These are phyloP conservation scores for Ogataea populi-albae DNA, from an alignment of 805 yeast genomes.

Conservation along the genomic window DNA sequence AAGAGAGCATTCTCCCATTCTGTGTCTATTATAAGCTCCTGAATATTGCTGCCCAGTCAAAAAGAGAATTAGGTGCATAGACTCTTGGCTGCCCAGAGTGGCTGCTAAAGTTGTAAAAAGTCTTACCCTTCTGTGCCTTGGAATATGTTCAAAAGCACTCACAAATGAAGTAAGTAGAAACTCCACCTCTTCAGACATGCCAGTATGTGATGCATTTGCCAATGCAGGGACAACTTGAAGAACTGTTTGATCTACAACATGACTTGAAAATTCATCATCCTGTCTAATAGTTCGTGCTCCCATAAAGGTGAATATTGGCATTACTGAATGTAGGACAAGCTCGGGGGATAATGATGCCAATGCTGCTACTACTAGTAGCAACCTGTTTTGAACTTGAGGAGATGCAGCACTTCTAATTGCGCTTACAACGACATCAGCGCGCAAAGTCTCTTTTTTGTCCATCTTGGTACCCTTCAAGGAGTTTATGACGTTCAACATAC, in stretches of 20 bases:
- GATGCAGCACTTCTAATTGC: constrained; percentile 85
- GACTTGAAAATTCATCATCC: constrained; percentile 92
- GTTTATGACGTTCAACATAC: constrained; percentile 70
- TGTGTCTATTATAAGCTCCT: constrained; percentile 49
- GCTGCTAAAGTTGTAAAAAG: constrained; percentile 73
- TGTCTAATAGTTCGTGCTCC: constrained; percentile 96
- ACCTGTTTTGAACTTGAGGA: constrained; percentile 91
- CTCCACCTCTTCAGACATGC: constrained; percentile 65
- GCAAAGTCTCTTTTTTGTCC: constrained; percentile 52
- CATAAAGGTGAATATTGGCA: constrained; percentile 99
- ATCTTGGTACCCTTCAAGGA: constrained; percentile 41
- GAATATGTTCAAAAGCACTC: constrained; percentile 94
- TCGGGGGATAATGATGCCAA: constrained; percentile 89
- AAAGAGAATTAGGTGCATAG: constrained; percentile 71
- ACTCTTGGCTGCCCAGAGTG: constrained; percentile 64
- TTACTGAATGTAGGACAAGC: constrained; percentile 87
- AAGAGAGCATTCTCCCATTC: constrained; percentile 62
- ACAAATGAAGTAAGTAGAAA: constrained; percentile 83
- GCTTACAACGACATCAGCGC: constrained; percentile 89
- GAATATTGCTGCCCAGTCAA: constrained; percentile 80
- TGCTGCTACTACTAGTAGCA: constrained; percentile 80
- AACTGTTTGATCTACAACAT: constrained; percentile 90
- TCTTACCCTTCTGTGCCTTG: constrained; percentile 91
- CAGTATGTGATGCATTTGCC: constrained; percentile 45
- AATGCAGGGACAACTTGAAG: constrained; percentile 89